phyloP scores from a whole-genome alignment of 208 protist species.

The Trichomonas gallinae region DNA sequence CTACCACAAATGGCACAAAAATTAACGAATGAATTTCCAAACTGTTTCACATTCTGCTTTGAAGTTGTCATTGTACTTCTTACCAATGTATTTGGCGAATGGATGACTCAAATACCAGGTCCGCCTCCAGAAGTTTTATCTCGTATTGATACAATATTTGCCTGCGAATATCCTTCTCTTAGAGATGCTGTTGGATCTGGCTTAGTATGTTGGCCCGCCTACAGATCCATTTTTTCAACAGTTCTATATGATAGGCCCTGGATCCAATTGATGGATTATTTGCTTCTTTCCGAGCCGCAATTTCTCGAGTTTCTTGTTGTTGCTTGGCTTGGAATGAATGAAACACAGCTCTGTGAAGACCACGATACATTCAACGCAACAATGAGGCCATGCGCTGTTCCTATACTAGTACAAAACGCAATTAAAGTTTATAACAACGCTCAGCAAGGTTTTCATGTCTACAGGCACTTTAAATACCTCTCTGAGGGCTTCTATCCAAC shows the following conservation, averaged over 20 bases:
- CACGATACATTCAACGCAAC: neutral
- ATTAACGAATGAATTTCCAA: neutral
- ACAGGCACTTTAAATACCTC: neutral
- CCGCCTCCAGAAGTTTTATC: conserved; percentile 19
- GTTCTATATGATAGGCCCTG: neutral
- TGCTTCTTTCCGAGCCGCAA: neutral
- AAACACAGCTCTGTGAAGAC: neutral
- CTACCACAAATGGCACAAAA: neutral
- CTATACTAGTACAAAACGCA: neutral
- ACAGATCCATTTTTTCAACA: neutral
- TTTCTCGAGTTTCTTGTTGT: neutral
- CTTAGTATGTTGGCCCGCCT: neutral
- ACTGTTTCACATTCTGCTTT: neutral
- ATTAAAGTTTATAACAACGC: neutral
- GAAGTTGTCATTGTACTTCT: neutral
- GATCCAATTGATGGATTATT: neutral
- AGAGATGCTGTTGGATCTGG: neutral
- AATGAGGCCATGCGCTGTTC: neutral
- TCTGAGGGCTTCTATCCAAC: neutral
- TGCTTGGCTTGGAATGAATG: neutral
- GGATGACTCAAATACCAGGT: neutral
- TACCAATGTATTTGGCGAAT: neutral
- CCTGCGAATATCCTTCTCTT: neutral
- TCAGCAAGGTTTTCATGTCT: neutral
- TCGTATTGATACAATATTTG: neutral